Base-by-base conservation (phyloP, 2,329 filamentous ascomycete genomes). In the Epichloe sylvatica region DNA sequence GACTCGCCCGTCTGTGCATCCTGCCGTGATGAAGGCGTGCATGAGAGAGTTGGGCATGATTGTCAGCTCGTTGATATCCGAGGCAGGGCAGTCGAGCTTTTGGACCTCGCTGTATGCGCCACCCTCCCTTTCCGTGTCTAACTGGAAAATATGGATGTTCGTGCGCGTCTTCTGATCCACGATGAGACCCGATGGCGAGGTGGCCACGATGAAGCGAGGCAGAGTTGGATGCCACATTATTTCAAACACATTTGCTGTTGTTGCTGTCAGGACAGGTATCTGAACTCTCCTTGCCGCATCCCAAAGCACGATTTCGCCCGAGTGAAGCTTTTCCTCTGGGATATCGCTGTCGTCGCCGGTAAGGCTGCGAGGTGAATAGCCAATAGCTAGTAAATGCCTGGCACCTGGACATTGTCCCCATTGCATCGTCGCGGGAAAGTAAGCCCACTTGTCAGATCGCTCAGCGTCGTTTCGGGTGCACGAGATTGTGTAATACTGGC, bases 1-100 rank as follows among this genome's bases (percentile, higher is more conserved):
- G 0, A 76, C 74, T 8, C 71, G 75, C 15, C 78, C 77, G 53
- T 83, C 73, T 0, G 80, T 83, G 53, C 77, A 81, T 3, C 74
- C 75, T 0, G 78, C 80, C 1, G 79, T 78, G 15, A 82, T 62
- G 52, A 80, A 83, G 21, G 70, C 69, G 52, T 71, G 71, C 0
- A 58, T 44, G 1, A 56, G 47, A 48, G 74, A 76, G 53, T 78
- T 81, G 1, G 78, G 75, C 68, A 73, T 71, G 36, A 81, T 70
- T 0, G 74, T 74, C 1, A 83, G 62, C 60, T 82, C 78, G 56
- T 83, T 83, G 57, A 83, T 78, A 52, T 83, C 80, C 0, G 70
- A 60, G 0, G 78, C 78, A 2, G 64, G 61, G 56, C 80, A 83
- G 59, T 83, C 79, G 1, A 83, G 68, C 1, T 71, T 70, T 57